Percentiles rank a stretch among this genome's conserved stretches.
These are phyloP conservation scores for Immersiella caudata DNA, from an alignment of 495 filamentous ascomycete species.

Conservation along the genomic window DNA sequence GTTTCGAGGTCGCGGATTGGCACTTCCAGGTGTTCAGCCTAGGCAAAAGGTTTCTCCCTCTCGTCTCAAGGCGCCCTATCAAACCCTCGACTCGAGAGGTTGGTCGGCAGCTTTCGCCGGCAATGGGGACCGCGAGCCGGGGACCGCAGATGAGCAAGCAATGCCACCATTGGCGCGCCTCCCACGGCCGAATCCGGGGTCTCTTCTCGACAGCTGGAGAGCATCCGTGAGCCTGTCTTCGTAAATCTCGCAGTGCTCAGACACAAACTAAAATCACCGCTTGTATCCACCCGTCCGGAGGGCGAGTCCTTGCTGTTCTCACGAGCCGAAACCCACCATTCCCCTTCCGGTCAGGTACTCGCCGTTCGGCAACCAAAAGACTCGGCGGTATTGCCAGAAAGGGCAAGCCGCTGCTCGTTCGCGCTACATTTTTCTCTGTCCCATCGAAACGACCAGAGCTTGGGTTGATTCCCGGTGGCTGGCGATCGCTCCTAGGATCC, in stretches of 20 bases:
- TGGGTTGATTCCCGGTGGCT: conserved; percentile 14
- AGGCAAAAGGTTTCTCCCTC: conserved; percentile 1
- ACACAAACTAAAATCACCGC: neutral
- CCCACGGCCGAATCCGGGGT: neutral
- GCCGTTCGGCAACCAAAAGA: neutral
- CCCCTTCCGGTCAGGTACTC: neutral
- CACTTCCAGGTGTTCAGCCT: neutral
- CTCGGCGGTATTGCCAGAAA: conserved; percentile 32
- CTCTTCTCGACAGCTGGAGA: no score
- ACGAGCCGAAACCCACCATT: conserved; percentile 5
- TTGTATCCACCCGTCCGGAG: neutral
- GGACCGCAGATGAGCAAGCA: neutral
- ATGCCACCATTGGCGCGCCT: conserved; percentile 3
- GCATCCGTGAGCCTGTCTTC: neutral
- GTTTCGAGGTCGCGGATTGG: conserved; percentile 7
- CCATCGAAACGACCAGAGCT: neutral
- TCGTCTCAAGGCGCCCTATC: conserved; percentile 6
- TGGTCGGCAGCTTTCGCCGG: conserved; percentile 28
- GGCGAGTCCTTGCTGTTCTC: neutral
- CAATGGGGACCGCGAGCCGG: conserved; percentile 34
- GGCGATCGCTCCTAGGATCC: conserved; percentile 7
- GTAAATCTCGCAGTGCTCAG: neutral
- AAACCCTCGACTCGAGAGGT: conserved; percentile 1
- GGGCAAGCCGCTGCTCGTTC: conserved; percentile 29
- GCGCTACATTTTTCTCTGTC: neutral